Percentiles rank a stretch among this genome's conserved stretches.
phyloP scores from a whole-genome alignment of 2,329 filamentous ascomycete species.

The Paraconiothyrium brasiliense region DNA sequence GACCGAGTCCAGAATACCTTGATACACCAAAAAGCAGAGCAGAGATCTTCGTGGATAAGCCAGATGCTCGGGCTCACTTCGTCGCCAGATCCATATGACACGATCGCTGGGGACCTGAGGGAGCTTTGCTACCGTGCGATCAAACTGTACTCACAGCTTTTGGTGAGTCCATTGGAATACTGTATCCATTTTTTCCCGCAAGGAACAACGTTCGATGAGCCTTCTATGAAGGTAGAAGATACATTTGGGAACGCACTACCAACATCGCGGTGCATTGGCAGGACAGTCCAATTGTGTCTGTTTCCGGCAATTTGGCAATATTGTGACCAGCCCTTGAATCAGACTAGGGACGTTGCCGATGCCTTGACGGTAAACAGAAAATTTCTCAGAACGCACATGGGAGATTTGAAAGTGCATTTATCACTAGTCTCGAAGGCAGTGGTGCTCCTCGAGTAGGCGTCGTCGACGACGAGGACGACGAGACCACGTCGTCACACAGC shows the following conservation, averaged over 20 bases:
- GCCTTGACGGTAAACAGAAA: slow-evolving; percentile 11
- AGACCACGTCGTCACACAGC: neutral
- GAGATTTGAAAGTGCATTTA: slow-evolving; percentile 2
- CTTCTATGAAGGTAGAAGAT: slow-evolving; percentile 15
- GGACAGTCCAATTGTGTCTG: slow-evolving; percentile 12
- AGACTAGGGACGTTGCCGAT: slow-evolving; percentile 1
- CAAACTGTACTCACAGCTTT: slow-evolving; percentile 13
- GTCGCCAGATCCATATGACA: neutral
- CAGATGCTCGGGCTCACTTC: slow-evolving; percentile 9
- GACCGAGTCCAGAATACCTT: slow-evolving; percentile 4
- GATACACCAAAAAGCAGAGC: slow-evolving; percentile 5
- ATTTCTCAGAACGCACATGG: slow-evolving; percentile 7
- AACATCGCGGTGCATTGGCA: neutral
- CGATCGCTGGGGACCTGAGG: slow-evolving; percentile 5
- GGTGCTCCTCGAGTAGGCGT: slow-evolving; percentile 7
- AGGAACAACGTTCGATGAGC: slow-evolving; percentile 4
- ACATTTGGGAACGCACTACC: neutral
- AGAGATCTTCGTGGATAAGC: slow-evolving; percentile 6
- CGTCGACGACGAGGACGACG: neutral
- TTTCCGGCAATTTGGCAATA: slow-evolving; percentile 19
- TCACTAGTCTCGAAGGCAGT: slow-evolving; percentile 13
- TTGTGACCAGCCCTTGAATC: slow-evolving; percentile 7
- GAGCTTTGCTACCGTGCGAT: slow-evolving; percentile 14
- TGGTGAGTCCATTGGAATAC: slow-evolving; percentile 16
- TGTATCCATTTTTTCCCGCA: slow-evolving; percentile 14